Conservation (phyloP, 345 rosid genomes). For the Clausena lansium region DNA sequence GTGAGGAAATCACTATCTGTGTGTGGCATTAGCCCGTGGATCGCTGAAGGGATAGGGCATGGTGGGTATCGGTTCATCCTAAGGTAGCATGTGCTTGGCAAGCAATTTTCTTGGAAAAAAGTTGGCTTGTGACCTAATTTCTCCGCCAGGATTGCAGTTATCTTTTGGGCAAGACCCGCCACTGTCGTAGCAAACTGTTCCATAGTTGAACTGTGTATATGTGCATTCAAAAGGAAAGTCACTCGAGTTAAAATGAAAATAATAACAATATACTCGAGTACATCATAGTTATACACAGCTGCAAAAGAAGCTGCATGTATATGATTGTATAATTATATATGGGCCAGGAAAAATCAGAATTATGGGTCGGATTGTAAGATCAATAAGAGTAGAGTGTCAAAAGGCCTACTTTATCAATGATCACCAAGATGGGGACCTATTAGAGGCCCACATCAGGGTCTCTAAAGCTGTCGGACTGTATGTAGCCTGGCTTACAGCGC, state of each 20-base stretch:
- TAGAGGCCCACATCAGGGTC: background rate
- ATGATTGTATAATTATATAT: no score
- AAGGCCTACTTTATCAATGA: background rate
- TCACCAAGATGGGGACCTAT: slow-evolving; percentile 13
- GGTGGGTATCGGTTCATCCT: slow-evolving; percentile 90
- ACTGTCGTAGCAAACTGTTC: slow-evolving; percentile 60
- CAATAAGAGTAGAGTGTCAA: background rate
- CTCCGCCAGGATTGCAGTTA: slow-evolving; percentile 71
- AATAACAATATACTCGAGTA: no score
- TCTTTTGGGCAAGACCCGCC: slow-evolving; percentile 53
- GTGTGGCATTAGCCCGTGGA: slow-evolving; percentile 85
- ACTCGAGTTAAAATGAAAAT: background rate
- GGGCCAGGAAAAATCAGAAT: background rate
- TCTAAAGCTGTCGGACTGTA: slow-evolving; percentile 10
- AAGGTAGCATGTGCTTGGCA: slow-evolving; percentile 71
- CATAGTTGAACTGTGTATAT: slow-evolving; percentile 51
- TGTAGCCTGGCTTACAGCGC: slow-evolving; percentile 27
- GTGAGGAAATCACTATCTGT: slow-evolving; percentile 98
- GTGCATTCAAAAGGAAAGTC: background rate
- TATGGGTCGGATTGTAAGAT: slow-evolving; percentile 1
- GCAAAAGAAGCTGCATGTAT: background rate
- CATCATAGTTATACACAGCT: no score
- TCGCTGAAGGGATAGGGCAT: slow-evolving; percentile 49
- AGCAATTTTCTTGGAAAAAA: slow-evolving; percentile 64
- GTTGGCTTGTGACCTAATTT: slow-evolving; percentile 47